Percentiles rank a stretch among this genome's conserved stretches.
phyloP scores from a whole-genome alignment of 1,284 basidiomycete genomes.

The Xanthoconium separans region DNA sequence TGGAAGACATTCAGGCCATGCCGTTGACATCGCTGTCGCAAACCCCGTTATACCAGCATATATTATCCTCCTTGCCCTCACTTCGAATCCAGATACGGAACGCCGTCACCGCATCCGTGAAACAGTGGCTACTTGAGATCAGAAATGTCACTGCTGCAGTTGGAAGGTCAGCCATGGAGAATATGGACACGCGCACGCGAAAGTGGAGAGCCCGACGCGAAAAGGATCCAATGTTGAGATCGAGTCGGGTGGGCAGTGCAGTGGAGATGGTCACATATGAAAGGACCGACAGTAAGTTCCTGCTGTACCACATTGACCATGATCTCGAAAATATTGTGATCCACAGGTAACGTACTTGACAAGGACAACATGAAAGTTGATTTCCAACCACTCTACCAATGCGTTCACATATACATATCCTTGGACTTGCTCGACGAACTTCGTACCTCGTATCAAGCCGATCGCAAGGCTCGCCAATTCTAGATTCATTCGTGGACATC shows the following conservation, averaged over 20 bases:
- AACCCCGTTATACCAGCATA: slow-evolving; percentile 91
- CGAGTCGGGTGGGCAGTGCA: slow-evolving; percentile 89
- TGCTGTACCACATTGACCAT: not conserved
- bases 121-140: slow-evolving; percentile 96
- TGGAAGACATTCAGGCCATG: slow-evolving; percentile 92
- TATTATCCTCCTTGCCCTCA: slow-evolving; percentile 90
- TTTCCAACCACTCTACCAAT: slow-evolving; percentile 95
- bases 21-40: slow-evolving; percentile 89
- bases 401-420: slow-evolving; percentile 95
- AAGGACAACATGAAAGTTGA: slow-evolving; percentile 89
- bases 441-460: slow-evolving; percentile 91
- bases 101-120: slow-evolving; percentile 92
- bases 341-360: slow-evolving; percentile 83
- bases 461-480: slow-evolving; percentile 74
- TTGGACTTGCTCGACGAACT: slow-evolving; percentile 89
- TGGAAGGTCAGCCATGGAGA: slow-evolving; percentile 86
- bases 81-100: slow-evolving; percentile 87
- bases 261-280: slow-evolving; percentile 95
- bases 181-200: slow-evolving; percentile 83
- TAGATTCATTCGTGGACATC: slow-evolving; percentile 3
- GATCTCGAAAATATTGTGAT: slow-evolving; percentile 7
- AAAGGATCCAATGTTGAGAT: slow-evolving; percentile 69
- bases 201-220: slow-evolving; percentile 85
- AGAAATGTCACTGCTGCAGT: slow-evolving; percentile 87
- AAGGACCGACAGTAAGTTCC: slow-evolving; percentile 85